Conservation (phyloP, 163 green algal species). For the Volvox carteri region DNA sequence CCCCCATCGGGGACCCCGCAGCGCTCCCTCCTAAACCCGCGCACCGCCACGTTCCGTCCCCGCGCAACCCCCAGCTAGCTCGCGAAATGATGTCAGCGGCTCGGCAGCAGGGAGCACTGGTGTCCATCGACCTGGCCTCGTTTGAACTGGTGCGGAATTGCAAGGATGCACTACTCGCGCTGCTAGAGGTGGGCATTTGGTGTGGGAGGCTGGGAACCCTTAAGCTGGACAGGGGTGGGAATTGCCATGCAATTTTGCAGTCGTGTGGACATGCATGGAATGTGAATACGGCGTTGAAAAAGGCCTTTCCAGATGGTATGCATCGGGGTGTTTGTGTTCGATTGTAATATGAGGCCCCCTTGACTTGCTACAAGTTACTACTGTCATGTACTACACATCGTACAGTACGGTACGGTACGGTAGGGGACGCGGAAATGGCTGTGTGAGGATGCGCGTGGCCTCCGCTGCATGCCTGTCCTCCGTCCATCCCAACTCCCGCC, state of each 20-base stretch:
- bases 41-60: not conserved
- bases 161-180: constrained; percentile 66
- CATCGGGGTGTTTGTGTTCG: no score
- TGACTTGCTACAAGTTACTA: no score
- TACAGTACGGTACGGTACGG: not conserved
- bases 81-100: constrained; percentile 66
- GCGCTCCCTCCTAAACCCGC: not conserved
- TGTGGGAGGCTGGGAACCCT: not conserved
- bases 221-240: not conserved
- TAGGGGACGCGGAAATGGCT: no score
- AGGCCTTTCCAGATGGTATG: no score
- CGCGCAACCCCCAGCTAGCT: constrained; percentile 27
- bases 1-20: not conserved
- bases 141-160: constrained; percentile 87
- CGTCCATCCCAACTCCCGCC: no score
- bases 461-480: no score
- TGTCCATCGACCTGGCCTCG: constrained; percentile 89
- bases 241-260: no score
- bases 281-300: no score
- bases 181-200: constrained; percentile 69
- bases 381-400: no score
- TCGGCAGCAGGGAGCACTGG: constrained; percentile 61
- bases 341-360: no score
- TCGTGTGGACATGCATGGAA: no score
- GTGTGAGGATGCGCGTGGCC: not conserved